Percentiles rank a stretch among this genome's conserved stretches.
Conservation (phyloP, 768 basidiomycete species). For the Agaricus blazei region DNA sequence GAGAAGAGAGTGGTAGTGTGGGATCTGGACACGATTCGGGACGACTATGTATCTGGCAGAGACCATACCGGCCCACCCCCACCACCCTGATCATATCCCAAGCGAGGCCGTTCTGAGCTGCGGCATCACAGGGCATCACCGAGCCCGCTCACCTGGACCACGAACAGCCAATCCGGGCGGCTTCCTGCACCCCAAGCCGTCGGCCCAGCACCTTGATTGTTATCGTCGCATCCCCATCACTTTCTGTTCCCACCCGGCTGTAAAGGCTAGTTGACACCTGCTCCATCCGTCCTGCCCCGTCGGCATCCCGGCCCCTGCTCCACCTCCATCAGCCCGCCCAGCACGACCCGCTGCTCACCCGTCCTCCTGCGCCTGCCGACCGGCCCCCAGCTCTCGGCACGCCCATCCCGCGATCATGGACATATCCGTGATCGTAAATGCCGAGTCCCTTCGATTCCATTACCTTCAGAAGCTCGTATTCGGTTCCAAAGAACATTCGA, state of each 20-base stretch:
- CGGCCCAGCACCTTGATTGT: not conserved
- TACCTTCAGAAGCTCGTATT: not conserved
- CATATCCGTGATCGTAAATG: not conserved
- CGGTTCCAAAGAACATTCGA: not conserved
- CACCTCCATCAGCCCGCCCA: not conserved
- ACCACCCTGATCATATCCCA: not conserved
- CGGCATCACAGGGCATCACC: too few species aligned
- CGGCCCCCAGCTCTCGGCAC: too few species aligned
- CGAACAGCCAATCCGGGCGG: too few species aligned
- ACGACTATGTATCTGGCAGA: too few species aligned
- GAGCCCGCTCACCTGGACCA: too few species aligned
- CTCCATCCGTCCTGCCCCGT: not conserved
- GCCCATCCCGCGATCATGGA: slow-evolving; percentile 3
- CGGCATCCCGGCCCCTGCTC: not conserved
- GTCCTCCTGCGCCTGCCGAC: too few species aligned
- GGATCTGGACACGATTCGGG: slow-evolving; percentile 1
- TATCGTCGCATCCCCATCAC: not conserved
- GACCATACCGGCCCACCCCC: slow-evolving; percentile 9
- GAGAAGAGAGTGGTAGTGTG: slow-evolving; percentile 11
- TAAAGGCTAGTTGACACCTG: slow-evolving; percentile 2
- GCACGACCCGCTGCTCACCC: too few species aligned
- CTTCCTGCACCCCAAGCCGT: too few species aligned
- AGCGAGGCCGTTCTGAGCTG: too few species aligned
- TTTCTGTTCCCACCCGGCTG: not conserved
- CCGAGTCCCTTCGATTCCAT: not conserved